Evolutionary conservation across 1,284 basidiomycete genomes (phyloP), one percentile per base, ranked within the genome.

Genomic region (Cutaneotrichosporon spelunceum): DNA sequence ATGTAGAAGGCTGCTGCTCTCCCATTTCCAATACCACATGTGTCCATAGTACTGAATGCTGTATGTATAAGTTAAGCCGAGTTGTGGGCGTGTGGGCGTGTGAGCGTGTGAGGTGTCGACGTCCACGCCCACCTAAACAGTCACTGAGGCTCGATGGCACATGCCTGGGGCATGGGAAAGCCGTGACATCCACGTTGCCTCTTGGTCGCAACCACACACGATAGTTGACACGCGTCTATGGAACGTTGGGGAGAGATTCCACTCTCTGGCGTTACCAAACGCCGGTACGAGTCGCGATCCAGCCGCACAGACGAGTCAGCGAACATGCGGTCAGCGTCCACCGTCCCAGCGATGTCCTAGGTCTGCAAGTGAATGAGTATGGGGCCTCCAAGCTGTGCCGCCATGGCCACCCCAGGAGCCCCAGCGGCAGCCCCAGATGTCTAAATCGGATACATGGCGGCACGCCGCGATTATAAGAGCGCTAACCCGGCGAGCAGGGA

Each of bases 391-490:
- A 42, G 39, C 39, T 42, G 39, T n/a, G 26, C 45, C 45, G 45
- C 44, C 44, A 21, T 47, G 21, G 44, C 2, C 44, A 47, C 44
- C 3, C 13, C 44, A 6, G n/a, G 10, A n/a, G 44, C 8, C n/a
- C 19, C 21, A 16, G 3, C 16, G 6, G 11, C 11, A 13, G 47
- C 26, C 24, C 24, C 21, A 24, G 23, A 23, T 27, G 26, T 30
- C 48, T 29, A 50, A 30, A 30, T 27, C 16, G 26, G 13, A 50
- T 50, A 50, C 48, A 50, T 50, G 24, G 48, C 48, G 26, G 48
- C 48, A 50, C 27, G 48, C 48, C 48, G 48, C 48, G 48, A 50
- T 50, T 50, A 50, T 50, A 50, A 50, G 48, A 50, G 48, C 48
- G 26, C 27, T 50, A 50, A 27, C 48, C 48, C 30, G n/a, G 48